phyloP scores from a whole-genome alignment of 1,284 basidiomycete species.

The Porogramme epimiltina region DNA sequence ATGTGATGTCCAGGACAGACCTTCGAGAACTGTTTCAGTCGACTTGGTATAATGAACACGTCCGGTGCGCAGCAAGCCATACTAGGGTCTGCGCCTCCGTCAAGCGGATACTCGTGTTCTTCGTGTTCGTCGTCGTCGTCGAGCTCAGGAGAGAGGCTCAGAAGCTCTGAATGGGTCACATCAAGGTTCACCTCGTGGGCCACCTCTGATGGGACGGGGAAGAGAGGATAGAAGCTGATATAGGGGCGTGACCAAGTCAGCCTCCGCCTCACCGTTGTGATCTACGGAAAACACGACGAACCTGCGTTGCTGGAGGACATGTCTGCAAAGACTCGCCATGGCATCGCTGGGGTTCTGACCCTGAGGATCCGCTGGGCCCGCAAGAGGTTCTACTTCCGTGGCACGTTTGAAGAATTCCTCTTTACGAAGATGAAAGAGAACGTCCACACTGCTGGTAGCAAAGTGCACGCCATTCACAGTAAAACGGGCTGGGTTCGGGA shows the following conservation, averaged over 20 bases:
- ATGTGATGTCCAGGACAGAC: slow-evolving; percentile 40
- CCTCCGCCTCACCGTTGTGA: no score
- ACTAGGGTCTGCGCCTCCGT: slow-evolving; percentile 26
- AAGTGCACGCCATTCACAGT: slow-evolving; percentile 85
- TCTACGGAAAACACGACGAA: no score
- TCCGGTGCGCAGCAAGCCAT: slow-evolving; percentile 58
- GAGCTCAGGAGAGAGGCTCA: slow-evolving; percentile 41
- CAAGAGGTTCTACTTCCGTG: slow-evolving; percentile 60
- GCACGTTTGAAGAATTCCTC: slow-evolving; percentile 82
- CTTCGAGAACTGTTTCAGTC: slow-evolving; percentile 85
- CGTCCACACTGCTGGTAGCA: slow-evolving; percentile 80
- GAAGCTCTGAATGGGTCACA: slow-evolving; percentile 68
- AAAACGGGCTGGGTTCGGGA: slow-evolving; percentile 90
- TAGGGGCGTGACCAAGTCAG: neutral
- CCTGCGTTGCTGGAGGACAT: slow-evolving; percentile 88
- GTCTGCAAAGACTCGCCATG: slow-evolving; percentile 80
- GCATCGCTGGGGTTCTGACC: slow-evolving; percentile 62
- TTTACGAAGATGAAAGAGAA: slow-evolving; percentile 85
- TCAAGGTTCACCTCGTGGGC: slow-evolving; percentile 86
- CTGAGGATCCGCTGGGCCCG: slow-evolving; percentile 29
- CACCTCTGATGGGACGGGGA: slow-evolving; percentile 79
- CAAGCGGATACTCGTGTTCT: slow-evolving; percentile 19
- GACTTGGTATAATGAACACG: slow-evolving; percentile 83
- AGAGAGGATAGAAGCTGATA: slow-evolving; percentile 92
- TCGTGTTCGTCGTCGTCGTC: slow-evolving; percentile 31